Conservation (phyloP, 139 green algal genomes). For the Desmodesmus armatus region DNA sequence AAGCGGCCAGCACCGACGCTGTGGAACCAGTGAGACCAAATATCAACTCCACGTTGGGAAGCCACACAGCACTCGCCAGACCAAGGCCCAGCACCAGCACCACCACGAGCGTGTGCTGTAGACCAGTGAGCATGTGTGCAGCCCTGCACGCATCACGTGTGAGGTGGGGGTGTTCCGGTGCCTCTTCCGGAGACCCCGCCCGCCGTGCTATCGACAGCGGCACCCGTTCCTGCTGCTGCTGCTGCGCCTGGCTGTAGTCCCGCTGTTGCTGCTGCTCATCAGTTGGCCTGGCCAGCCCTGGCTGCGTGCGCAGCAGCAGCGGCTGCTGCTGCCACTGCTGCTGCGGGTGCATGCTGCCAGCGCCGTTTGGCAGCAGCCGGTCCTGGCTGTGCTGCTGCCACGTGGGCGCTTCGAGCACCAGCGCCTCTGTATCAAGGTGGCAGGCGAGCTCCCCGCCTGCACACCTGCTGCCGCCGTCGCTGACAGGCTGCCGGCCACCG, state of each 20-base stretch:
- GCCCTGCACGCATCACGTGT: too few species aligned
- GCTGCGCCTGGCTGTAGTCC: neutral
- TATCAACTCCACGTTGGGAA: constrained; percentile 91
- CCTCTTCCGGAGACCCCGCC: too few species aligned
- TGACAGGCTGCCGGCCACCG: neutral
- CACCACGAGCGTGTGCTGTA: constrained; percentile 54
- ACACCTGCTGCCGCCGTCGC: neutral
- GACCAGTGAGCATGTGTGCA: neutral
- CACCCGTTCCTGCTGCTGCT: constrained; percentile 24
- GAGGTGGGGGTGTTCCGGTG: too few species aligned
- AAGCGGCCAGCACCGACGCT: constrained; percentile 79
- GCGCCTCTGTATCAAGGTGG: too few species aligned
- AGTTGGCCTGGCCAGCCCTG: too few species aligned
- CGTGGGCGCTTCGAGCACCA: too few species aligned
- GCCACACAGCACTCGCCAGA: constrained; percentile 63
- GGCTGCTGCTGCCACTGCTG: constrained; percentile 31
- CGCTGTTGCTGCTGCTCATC: constrained; percentile 23
- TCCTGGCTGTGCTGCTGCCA: too few species aligned
- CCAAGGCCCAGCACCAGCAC: constrained; percentile 53
- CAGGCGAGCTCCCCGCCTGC: too few species aligned
- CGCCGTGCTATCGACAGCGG: neutral
- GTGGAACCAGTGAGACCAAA: constrained; percentile 87
- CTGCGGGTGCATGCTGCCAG: constrained; percentile 16
- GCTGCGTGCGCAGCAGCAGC: neutral
- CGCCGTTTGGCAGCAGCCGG: too few species aligned